Evolutionary conservation across 2,329 filamentous ascomycete species (phyloP).

Genomic region (Fusarium vanettenii): DNA sequence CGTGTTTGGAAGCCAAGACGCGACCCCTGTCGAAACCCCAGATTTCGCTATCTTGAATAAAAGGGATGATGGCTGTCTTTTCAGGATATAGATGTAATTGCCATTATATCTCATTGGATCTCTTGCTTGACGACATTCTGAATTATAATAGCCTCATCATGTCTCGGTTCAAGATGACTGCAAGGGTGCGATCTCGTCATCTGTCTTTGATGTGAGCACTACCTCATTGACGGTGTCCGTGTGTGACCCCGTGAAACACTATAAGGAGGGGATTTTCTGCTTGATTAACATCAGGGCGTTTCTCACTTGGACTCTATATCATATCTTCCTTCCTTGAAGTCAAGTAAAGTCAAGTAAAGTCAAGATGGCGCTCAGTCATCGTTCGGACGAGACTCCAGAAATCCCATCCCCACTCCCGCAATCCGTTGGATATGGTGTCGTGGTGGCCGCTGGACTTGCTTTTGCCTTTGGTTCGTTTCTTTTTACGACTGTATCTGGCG

Average conservation of each 20-base stretch:
- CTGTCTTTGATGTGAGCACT: background rate
- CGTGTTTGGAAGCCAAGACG: conserved; percentile 14
- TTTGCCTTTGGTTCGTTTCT: conserved; percentile 76
- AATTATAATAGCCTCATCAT: conserved; percentile 17
- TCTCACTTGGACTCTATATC: background rate
- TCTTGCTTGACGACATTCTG: conserved; percentile 15
- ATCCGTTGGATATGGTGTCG: conserved; percentile 76
- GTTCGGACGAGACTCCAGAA: conserved; percentile 1
- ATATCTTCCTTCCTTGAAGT: background rate
- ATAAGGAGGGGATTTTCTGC: background rate
- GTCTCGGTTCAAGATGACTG: background rate
- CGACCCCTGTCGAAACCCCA: conserved; percentile 13
- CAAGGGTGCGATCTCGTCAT: conserved; percentile 1
- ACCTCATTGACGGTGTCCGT: background rate
- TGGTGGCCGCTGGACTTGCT: conserved; percentile 76
- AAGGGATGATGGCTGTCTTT: background rate
- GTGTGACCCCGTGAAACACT: background rate
- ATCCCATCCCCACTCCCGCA: conserved; percentile 17
- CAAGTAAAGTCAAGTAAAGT: background rate
- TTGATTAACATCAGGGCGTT: too few species aligned
- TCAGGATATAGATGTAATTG: background rate
- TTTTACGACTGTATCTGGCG: background rate
- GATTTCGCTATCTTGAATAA: background rate
- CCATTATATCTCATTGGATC: conserved; percentile 1
- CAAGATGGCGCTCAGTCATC: background rate